Conservation (phyloP, 2,329 filamentous ascomycete species). For the Alternaria tenuissima region DNA sequence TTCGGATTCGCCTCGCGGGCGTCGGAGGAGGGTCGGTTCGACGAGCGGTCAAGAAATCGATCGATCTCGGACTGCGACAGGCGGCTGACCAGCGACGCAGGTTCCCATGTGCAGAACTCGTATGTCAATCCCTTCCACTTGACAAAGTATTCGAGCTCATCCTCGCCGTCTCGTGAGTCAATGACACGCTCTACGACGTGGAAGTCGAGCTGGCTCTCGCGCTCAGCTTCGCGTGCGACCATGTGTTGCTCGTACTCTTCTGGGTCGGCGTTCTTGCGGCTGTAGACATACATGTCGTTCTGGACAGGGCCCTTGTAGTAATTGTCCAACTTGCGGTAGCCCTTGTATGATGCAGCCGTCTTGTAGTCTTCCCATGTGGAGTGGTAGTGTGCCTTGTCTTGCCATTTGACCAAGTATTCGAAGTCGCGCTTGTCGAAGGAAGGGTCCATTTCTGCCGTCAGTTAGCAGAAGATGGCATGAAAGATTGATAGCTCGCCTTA, state of each 20-base stretch:
- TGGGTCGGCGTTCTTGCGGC: slow-evolving; percentile 66
- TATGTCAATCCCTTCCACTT: slow-evolving; percentile 98
- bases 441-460: slow-evolving; percentile 44
- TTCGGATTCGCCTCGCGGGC: slow-evolving; percentile 76
- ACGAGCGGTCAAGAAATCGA: slow-evolving; percentile 83
- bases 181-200: slow-evolving; percentile 94
- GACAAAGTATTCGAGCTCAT: slow-evolving; percentile 86
- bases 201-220: slow-evolving; percentile 88
- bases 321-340: slow-evolving; percentile 90
- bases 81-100: slow-evolving; percentile 74
- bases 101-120: slow-evolving; percentile 94
- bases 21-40: slow-evolving; percentile 82
- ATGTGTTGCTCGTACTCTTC: slow-evolving; percentile 94
- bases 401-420: slow-evolving; percentile 93
- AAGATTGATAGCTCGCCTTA: slow-evolving; percentile 28
- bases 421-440: slow-evolving; percentile 73
- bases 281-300: slow-evolving; percentile 75
- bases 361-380: slow-evolving; percentile 91
- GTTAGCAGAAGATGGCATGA: slow-evolving; percentile 26
- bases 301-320: slow-evolving; percentile 87
- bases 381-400: slow-evolving; percentile 92
- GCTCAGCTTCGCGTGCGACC: slow-evolving; percentile 90
- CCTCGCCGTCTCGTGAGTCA: slow-evolving; percentile 79
- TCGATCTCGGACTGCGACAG: slow-evolving; percentile 91
- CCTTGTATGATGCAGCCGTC: slow-evolving; percentile 77